Percentiles rank a stretch among this genome's conserved stretches.
Evolutionary conservation across 129 eudicot genomes (phyloP).

Genomic region (Centella asiatica): DNA sequence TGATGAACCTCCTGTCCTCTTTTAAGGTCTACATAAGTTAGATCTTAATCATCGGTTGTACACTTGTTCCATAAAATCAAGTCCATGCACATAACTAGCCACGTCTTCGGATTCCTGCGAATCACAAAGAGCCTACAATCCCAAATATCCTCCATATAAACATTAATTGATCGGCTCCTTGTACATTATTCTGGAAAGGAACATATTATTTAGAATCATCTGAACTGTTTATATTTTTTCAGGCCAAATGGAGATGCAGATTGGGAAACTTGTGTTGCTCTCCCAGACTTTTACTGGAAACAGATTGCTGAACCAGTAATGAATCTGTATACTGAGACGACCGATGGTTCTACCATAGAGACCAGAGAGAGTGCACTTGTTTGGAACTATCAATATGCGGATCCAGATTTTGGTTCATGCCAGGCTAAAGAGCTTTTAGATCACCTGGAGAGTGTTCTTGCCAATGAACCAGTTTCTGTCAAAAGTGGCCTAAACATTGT

Average conservation of each 20-base stretch:
- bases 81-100: too few relatives aligned
- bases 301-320: constrained; percentile 36
- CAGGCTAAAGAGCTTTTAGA: constrained; percentile 41
- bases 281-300: constrained; percentile 8
- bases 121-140: too few relatives aligned
- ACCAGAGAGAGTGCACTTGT: constrained; percentile 29
- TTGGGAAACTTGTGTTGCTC: not conserved
- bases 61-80: too few relatives aligned
- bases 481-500: not conserved
- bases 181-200: too few relatives aligned
- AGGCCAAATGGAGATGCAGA: not conserved
- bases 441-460: constrained; percentile 37
- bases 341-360: constrained; percentile 35
- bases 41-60: too few relatives aligned
- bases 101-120: too few relatives aligned
- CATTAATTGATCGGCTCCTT: too few relatives aligned
- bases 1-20: too few relatives aligned
- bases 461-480: constrained; percentile 26
- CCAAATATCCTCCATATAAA: too few relatives aligned
- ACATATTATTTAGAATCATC: too few relatives aligned
- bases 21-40: too few relatives aligned
- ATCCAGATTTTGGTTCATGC: constrained; percentile 42
- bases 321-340: constrained; percentile 34
- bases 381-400: constrained; percentile 37
- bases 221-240: not conserved